Evolutionary conservation across 129 eudicot genomes (phyloP), one percentile per base, ranked within the genome.

Genomic region (Heracleum sosnowskyi): DNA sequence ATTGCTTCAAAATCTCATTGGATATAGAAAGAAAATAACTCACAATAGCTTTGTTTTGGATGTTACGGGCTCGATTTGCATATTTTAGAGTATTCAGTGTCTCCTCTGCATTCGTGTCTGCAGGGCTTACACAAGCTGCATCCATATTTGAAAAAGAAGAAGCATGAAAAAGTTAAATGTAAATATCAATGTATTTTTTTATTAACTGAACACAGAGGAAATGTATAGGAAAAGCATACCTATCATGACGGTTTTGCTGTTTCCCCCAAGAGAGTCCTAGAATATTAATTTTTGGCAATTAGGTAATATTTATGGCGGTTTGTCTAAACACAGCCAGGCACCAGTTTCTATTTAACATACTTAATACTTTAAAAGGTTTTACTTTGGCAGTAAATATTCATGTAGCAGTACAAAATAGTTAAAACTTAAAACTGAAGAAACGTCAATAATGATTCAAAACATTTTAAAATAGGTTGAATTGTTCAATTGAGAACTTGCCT

Each of bases 221-320:
- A 31, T 40, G 76, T 28, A 87, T 60, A 60, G 76, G n/a, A n/a
- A 75, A 63, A 79, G 33, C 85, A 63, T 91, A 94, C 98, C 98
- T 36, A 94, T 94, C 98, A 91, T 94, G 28, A 91, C 91, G 2
- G 98, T 94, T 81, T 94, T 94, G 91, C 98, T 86, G 82, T 94
- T 94, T 76, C 98, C 98, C 10, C 98, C 98, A n/a, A 94, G 88
- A 35, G 99, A 96, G 79, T 96, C 99, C 99, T 94, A 80, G 24
- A 80, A 77, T 74, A 74, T 57, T 37, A 79, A 72, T 28, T 40
- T 60, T 37, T 10, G 70, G 77, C 69, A 49, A 16, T 40, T 71
- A 15, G 41, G 17, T n/a, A 60, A n/a, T n/a, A 46, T 28, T 33
- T 49, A 44, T 72, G 26, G 1, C 3, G 7, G 3, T 28, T 35